phyloP scores from a whole-genome alignment of 2,329 filamentous ascomycete species.

The Aspergillus felis region DNA sequence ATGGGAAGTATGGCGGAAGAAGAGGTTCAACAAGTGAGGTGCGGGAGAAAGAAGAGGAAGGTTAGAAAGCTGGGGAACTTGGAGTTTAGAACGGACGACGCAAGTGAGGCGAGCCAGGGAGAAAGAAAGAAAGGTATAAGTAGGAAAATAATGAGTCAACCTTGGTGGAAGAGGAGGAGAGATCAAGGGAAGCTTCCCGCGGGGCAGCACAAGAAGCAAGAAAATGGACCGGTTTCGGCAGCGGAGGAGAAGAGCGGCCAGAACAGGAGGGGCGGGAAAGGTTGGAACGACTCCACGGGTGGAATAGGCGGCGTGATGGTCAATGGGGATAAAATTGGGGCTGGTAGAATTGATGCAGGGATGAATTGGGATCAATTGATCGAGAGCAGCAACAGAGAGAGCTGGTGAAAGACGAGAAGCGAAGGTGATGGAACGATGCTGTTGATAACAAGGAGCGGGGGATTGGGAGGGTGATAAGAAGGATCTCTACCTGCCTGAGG shows the following conservation, averaged over 20 bases:
- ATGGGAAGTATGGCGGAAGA: neutral
- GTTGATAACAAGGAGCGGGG: conserved; percentile 1
- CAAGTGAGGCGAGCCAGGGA: conserved; percentile 8
- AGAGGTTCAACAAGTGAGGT: neutral
- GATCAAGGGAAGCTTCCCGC: conserved; percentile 10
- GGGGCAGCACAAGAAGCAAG: conserved; percentile 12
- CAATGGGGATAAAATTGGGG: conserved; percentile 2
- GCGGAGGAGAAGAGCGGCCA: conserved; percentile 8
- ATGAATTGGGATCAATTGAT: neutral
- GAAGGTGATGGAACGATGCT: neutral
- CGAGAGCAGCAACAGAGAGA: neutral
- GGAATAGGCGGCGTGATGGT: conserved; percentile 4
- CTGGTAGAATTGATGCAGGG: neutral
- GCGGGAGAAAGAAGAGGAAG: neutral
- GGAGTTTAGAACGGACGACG: conserved; percentile 5
- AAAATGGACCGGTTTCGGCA: conserved; percentile 23
- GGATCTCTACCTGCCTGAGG: neutral
- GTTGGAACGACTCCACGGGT: conserved; percentile 1
- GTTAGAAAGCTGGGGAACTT: conserved; percentile 2
- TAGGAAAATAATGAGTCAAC: conserved; percentile 16
- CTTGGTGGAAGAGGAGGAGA: conserved; percentile 4
- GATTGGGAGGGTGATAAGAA: conserved; percentile 1
- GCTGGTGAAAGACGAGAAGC: neutral
- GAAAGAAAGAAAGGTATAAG: conserved; percentile 1
- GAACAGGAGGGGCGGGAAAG: conserved; percentile 1